Conservation (phyloP, 768 basidiomycete species). For the Suillus cothurnatus region DNA sequence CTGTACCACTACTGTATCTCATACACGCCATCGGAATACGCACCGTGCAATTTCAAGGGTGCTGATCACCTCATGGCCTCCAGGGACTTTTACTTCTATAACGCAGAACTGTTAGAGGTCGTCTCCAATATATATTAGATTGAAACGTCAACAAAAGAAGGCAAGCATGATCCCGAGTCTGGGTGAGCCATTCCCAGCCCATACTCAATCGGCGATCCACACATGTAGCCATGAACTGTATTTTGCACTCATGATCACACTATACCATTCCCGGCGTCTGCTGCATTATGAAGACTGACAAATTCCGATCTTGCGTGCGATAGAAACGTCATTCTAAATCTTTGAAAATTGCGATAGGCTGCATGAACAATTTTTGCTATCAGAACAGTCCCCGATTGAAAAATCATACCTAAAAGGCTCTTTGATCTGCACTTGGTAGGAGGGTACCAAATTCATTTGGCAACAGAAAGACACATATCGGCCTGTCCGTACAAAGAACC, state of each 20-base stretch:
- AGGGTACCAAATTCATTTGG: not conserved
- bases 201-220: not conserved
- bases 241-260: not conserved
- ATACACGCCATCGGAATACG: not conserved
- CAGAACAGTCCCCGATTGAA: constrained; percentile 4
- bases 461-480: not conserved
- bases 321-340: not conserved
- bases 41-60: constrained; percentile 1
- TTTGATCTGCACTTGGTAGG: not conserved
- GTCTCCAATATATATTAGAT: not conserved
- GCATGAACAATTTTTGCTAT: constrained; percentile 7
- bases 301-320: not conserved
- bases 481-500: not conserved
- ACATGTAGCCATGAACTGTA: not conserved
- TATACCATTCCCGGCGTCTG: not conserved
- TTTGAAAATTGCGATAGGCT: constrained; percentile 3
- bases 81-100: not conserved
- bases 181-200: not conserved
- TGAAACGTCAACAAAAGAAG: not conserved
- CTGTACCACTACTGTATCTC: constrained; percentile 4
- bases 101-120: not conserved
- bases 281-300: not conserved
- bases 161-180: not conserved
- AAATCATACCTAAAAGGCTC: not conserved
- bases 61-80: not conserved